A percentile compares a stretch with the other conserved stretches of the same genome.
Evolutionary conservation across 768 basidiomycete genomes (phyloP).

Genomic region (Macrocybe gigantea): DNA sequence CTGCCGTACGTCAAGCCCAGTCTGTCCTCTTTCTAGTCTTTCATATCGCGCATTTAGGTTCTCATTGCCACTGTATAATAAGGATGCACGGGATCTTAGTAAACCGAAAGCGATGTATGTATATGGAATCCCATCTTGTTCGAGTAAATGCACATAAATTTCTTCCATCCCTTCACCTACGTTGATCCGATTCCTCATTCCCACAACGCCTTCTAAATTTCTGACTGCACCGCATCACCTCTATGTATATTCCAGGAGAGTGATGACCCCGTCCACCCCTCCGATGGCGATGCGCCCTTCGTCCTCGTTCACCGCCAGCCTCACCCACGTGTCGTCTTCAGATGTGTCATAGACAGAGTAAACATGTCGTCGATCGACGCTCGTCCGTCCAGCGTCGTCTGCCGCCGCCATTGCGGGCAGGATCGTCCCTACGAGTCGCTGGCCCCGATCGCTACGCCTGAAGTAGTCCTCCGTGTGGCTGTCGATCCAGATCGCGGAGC

Average conservation of each 20-base stretch:
- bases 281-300: conserved; percentile 43
- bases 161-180: too few relatives aligned
- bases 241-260: conserved; percentile 44
- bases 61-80: conserved; percentile 34
- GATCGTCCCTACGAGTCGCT: conserved; percentile 49
- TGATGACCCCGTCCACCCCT: conserved; percentile 39
- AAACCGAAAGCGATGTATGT: too few relatives aligned
- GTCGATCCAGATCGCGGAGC: conserved; percentile 65
- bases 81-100: too few relatives aligned
- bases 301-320: conserved; percentile 38
- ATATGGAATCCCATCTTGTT: too few relatives aligned
- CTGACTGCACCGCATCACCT: background rate
- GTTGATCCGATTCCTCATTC: too few relatives aligned
- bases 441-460: conserved; percentile 41
- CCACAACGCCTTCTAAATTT: too few relatives aligned
- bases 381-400: background rate
- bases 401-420: conserved; percentile 1
- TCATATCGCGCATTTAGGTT: conserved; percentile 30
- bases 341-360: conserved; percentile 40
- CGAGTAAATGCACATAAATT: too few relatives aligned
- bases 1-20: conserved; percentile 53
- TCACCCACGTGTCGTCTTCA: conserved; percentile 45
- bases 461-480: conserved; percentile 49
- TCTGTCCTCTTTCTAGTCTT: too few relatives aligned
- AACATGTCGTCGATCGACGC: conserved; percentile 19